These are phyloP conservation scores for Penicillium sp. DNA, from an alignment of 2,329 filamentous ascomycete genomes.

Conservation along the genomic window DNA sequence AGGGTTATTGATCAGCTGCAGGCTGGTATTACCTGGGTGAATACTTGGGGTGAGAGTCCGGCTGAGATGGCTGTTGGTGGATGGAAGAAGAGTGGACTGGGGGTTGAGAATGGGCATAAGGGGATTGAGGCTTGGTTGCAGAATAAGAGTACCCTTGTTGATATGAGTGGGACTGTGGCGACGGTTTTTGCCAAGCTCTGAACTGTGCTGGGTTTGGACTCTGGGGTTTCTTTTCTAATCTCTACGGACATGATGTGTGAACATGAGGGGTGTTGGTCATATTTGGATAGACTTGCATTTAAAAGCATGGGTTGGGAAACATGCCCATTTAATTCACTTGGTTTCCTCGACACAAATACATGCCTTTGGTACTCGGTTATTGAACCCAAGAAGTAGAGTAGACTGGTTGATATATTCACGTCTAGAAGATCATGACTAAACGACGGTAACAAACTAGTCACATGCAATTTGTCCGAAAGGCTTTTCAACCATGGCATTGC, in stretches of 20 bases:
- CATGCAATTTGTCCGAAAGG: slow-evolving; percentile 14
- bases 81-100: slow-evolving; percentile 88
- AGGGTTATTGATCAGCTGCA: slow-evolving; percentile 69
- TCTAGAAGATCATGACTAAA: slow-evolving; percentile 5
- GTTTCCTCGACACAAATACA: no score
- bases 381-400: neutral
- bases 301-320: no score
- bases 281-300: neutral
- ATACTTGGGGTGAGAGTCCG: slow-evolving; percentile 89
- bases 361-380: neutral
- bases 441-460: neutral
- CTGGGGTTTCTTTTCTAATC: neutral
- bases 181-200: slow-evolving; percentile 74
- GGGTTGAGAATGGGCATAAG: slow-evolving; percentile 79
- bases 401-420: neutral
- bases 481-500: neutral
- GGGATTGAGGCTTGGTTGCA: slow-evolving; percentile 80
- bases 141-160: slow-evolving; percentile 86
- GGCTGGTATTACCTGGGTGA: slow-evolving; percentile 89
- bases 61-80: slow-evolving; percentile 92
- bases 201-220: slow-evolving; percentile 11
- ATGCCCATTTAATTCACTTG: no score
- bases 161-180: slow-evolving; percentile 70
- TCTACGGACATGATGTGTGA: neutral
- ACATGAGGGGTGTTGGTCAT: neutral